A percentile compares a stretch with the other conserved stretches of the same genome.
Conservation (phyloP, 495 filamentous ascomycete genomes). For the Aspergillus cavernicola region DNA sequence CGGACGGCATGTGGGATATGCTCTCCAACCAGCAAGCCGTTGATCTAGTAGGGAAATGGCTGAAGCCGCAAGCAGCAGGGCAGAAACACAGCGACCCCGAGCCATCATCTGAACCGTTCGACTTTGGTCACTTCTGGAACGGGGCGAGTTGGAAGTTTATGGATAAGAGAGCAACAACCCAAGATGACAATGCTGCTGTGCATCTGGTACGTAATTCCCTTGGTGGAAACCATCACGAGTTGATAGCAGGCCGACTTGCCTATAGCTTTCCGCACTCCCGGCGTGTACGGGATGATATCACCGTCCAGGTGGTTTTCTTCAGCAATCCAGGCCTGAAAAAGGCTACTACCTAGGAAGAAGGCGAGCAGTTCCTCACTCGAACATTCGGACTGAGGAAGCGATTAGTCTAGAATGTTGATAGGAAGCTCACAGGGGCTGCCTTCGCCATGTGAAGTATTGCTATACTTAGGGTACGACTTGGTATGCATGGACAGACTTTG, state of each 20-base stretch:
- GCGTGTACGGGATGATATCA: slow-evolving; percentile 53
- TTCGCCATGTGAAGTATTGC: no score
- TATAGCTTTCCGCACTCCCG: slow-evolving; percentile 46
- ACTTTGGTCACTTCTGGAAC: slow-evolving; percentile 27
- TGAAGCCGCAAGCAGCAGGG: slow-evolving; percentile 28
- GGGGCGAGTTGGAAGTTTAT: slow-evolving; percentile 21
- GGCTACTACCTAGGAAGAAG: no score
- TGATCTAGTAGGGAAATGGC: slow-evolving; percentile 52
- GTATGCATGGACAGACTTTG: no score
- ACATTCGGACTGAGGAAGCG: no score
- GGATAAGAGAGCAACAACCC: slow-evolving; percentile 42
- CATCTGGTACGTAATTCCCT: slow-evolving; percentile 60
- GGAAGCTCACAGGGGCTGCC: no score
- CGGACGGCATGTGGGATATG: slow-evolving; percentile 58
- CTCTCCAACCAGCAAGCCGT: slow-evolving; percentile 59
- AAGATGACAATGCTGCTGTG: slow-evolving; percentile 60
- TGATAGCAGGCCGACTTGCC: slow-evolving; percentile 51
- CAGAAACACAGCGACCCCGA: slow-evolving; percentile 15
- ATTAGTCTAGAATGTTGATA: no score
- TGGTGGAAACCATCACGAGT: slow-evolving; percentile 54
- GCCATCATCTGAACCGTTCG: slow-evolving; percentile 19
- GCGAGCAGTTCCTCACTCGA: no score
- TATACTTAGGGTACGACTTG: no score
- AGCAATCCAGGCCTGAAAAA: not conserved
- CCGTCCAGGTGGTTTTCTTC: slow-evolving; percentile 64